phyloP scores from a whole-genome alignment of 2,329 filamentous ascomycete species.

The Amauroascus verrucosus region DNA sequence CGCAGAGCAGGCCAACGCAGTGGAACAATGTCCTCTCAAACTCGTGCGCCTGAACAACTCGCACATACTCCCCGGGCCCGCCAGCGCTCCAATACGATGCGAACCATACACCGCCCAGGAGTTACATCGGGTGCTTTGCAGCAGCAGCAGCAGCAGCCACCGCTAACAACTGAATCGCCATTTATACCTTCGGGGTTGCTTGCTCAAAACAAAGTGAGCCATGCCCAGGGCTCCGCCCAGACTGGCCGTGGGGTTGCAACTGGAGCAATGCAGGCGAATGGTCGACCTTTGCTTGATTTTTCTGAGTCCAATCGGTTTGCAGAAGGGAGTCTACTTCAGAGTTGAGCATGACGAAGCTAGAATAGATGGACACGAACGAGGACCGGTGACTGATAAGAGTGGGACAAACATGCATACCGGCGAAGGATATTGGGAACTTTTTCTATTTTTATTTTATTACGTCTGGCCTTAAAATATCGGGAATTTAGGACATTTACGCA shows the following conservation, averaged over 20 bases:
- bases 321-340: slow-evolving; percentile 37
- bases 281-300: slow-evolving; percentile 36
- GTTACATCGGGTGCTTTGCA: not conserved
- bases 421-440: slow-evolving; percentile 9
- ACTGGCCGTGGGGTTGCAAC: slow-evolving; percentile 33
- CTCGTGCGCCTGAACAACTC: not conserved
- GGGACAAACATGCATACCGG: slow-evolving; percentile 1
- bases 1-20: slow-evolving; percentile 23
- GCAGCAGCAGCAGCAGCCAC: not conserved
- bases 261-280: slow-evolving; percentile 29
- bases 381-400: slow-evolving; percentile 10
- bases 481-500: too few relatives aligned
- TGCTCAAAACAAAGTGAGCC: slow-evolving; percentile 19
- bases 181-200: slow-evolving; percentile 33
- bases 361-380: slow-evolving; percentile 10
- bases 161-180: slow-evolving; percentile 14
- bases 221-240: slow-evolving; percentile 17
- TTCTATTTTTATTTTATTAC: not conserved
- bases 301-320: slow-evolving; percentile 34
- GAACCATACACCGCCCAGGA: slow-evolving; percentile 17
- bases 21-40: slow-evolving; percentile 11
- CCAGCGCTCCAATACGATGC: slow-evolving; percentile 29
- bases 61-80: slow-evolving; percentile 14
- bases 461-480: too few relatives aligned
- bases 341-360: slow-evolving; percentile 23